Evolutionary conservation across 1,139 yeast species (phyloP).

Genomic region (Suhomyces choctaworum): DNA sequence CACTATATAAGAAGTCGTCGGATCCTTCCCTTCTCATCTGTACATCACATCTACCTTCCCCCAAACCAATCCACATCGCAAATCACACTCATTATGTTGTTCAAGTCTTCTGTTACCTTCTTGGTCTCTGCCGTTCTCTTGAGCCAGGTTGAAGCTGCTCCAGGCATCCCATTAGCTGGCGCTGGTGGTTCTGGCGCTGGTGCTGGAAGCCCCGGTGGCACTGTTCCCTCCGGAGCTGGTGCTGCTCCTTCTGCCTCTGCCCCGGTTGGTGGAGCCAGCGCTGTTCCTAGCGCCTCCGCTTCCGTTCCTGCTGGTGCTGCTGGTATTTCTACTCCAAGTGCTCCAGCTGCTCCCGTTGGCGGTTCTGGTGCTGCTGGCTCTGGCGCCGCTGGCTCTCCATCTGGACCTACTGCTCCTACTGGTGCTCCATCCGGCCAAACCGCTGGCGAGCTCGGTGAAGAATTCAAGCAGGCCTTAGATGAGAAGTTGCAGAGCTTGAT

Average conservation of each 20-base stretch:
- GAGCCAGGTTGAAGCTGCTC: not conserved
- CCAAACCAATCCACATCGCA: too few relatives aligned
- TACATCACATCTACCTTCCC: too few relatives aligned
- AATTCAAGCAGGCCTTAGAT: too few relatives aligned
- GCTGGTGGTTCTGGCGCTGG: not conserved
- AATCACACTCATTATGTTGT: not conserved
- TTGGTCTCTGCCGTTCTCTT: not conserved
- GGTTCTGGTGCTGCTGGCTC: slow-evolving; percentile 13
- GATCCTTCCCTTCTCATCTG: too few relatives aligned
- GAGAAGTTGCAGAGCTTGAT: too few relatives aligned
- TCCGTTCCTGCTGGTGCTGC: not conserved
- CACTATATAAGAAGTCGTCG: too few relatives aligned
- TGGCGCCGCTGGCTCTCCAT: slow-evolving; percentile 13
- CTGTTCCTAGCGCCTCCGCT: not conserved
- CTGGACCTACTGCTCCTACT: too few relatives aligned
- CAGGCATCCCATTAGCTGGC: not conserved
- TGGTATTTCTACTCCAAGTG: not conserved
- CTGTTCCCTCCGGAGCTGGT: not conserved
- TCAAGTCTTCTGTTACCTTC: slow-evolving; percentile 1
- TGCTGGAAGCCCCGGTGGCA: not conserved
- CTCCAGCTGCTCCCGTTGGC: slow-evolving; percentile 6
- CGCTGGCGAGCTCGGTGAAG: too few relatives aligned
- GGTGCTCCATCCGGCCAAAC: too few relatives aligned
- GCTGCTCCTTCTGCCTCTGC: not conserved
- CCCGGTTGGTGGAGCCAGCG: not conserved